Evolutionary conservation across 2,329 filamentous ascomycete species (phyloP).

Genomic region (Trichoderma koningii): DNA sequence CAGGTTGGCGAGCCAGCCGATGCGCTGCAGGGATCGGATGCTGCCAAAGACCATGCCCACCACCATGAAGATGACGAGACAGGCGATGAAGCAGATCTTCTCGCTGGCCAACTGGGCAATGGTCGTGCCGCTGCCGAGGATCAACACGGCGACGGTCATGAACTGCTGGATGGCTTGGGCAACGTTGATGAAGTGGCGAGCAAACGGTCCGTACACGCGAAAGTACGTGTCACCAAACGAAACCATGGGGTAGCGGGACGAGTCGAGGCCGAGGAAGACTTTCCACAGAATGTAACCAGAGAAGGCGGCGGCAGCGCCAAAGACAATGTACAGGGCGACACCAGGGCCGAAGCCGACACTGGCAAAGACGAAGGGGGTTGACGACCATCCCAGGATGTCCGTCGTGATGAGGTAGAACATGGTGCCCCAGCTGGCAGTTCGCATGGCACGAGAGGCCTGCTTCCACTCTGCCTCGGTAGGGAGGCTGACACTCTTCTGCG

Average conservation of each 20-base stretch:
- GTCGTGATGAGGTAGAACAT: constrained; percentile 26
- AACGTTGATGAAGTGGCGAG: constrained; percentile 22
- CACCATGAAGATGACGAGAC: constrained; percentile 23
- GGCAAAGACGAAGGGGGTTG: constrained; percentile 25
- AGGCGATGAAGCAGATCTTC: constrained; percentile 21
- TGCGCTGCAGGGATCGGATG: constrained; percentile 19
- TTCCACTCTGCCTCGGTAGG: constrained; percentile 18
- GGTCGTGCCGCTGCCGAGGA: constrained; percentile 14
- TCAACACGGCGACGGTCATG: constrained; percentile 21
- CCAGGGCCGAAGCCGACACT: constrained; percentile 25
- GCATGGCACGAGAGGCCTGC: constrained; percentile 23
- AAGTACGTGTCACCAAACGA: constrained; percentile 25
- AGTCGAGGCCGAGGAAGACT: constrained; percentile 24
- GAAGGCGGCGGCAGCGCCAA: constrained; percentile 20
- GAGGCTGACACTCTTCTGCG: neutral
- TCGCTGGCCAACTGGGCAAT: constrained; percentile 19
- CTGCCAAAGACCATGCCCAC: constrained; percentile 23
- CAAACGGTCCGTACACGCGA: constrained; percentile 21
- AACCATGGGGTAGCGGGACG: constrained; percentile 22
- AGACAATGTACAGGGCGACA: constrained; percentile 21
- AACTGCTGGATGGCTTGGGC: constrained; percentile 24
- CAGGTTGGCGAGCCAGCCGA: constrained; percentile 22
- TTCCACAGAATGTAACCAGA: constrained; percentile 21
- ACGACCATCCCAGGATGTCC: constrained; percentile 21
- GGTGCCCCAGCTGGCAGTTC: constrained; percentile 21